Percentiles rank a stretch among this genome's conserved stretches.
Conservation (phyloP, 768 basidiomycete species). For the Calocera viscosa region DNA sequence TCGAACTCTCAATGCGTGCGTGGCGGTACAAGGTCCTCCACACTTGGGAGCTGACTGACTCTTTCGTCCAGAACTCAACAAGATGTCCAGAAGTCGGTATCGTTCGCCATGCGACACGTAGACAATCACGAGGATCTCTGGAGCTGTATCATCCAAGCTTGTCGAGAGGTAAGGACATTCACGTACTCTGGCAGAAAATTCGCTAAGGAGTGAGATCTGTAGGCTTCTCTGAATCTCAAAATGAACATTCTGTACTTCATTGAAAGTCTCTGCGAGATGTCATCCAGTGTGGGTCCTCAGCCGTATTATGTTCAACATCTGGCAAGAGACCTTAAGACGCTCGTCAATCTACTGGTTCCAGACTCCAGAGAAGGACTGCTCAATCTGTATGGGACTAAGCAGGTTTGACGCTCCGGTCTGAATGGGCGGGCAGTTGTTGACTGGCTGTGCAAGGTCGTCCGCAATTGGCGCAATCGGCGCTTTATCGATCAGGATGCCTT, state of each 20-base stretch:
- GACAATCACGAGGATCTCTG: conserved; percentile 58
- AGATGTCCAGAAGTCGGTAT: conserved; percentile 2
- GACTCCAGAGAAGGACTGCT: conserved; percentile 75
- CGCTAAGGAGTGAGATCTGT: background rate
- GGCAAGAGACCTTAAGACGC: conserved; percentile 58
- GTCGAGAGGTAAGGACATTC: conserved; percentile 53
- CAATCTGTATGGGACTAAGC: conserved; percentile 76
- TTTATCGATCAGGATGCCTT: conserved; percentile 13
- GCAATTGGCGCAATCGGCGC: background rate
- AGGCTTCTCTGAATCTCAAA: conserved; percentile 81
- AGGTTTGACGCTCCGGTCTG: conserved; percentile 44
- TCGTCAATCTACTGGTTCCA: conserved; percentile 79
- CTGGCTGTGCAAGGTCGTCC: background rate
- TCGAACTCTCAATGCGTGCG: conserved; percentile 3
- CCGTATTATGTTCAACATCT: conserved; percentile 65
- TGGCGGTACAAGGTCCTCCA: too few species aligned
- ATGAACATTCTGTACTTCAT: conserved; percentile 90
- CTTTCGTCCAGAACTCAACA: background rate
- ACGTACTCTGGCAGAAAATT: background rate
- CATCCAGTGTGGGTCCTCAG: conserved; percentile 35
- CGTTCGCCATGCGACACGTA: background rate
- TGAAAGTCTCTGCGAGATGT: conserved; percentile 74
- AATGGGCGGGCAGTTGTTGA: conserved; percentile 11
- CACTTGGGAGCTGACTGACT: background rate
- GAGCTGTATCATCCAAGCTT: conserved; percentile 88